phyloP scores from a whole-genome alignment of 805 yeast genomes.

The Yamadazyma nakazawae region DNA sequence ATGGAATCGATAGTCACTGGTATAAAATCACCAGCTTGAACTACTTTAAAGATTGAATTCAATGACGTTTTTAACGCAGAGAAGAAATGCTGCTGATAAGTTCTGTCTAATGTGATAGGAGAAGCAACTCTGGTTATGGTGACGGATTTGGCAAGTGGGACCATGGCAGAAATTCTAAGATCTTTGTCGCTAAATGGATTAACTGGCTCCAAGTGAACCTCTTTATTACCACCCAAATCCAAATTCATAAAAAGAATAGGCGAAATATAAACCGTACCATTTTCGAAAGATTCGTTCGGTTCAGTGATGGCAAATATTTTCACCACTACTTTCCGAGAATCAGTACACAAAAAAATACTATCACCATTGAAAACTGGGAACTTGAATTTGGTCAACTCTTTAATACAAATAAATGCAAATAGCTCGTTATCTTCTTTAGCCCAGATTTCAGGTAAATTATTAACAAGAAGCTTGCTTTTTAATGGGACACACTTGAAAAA shows the following conservation, averaged over 20 bases:
- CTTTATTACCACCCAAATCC: slow-evolving; percentile 26
- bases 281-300: slow-evolving; percentile 45
- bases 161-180: slow-evolving; percentile 21
- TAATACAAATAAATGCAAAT: slow-evolving; percentile 41
- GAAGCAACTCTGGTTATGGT: slow-evolving; percentile 67
- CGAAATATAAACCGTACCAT: slow-evolving; percentile 50
- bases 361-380: slow-evolving; percentile 73
- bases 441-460: slow-evolving; percentile 21
- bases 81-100: slow-evolving; percentile 58
- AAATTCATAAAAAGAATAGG: slow-evolving; percentile 59
- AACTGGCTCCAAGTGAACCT: slow-evolving; percentile 17
- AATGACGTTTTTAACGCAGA: slow-evolving; percentile 61
- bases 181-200: slow-evolving; percentile 8
- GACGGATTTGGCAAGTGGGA: slow-evolving; percentile 58
- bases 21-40: slow-evolving; percentile 63
- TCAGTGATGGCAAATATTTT: slow-evolving; percentile 60
- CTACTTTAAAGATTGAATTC: slow-evolving; percentile 54
- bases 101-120: slow-evolving; percentile 62
- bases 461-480: slow-evolving; percentile 24
- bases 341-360: slow-evolving; percentile 36
- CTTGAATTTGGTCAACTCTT: slow-evolving; percentile 46
- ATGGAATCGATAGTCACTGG: slow-evolving; percentile 76
- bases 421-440: slow-evolving; percentile 36
- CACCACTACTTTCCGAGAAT: slow-evolving; percentile 23
- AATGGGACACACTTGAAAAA: slow-evolving; percentile 27